Conservation (phyloP, 192 early-diverging fungal species). For the Rhizophagus sp. region DNA sequence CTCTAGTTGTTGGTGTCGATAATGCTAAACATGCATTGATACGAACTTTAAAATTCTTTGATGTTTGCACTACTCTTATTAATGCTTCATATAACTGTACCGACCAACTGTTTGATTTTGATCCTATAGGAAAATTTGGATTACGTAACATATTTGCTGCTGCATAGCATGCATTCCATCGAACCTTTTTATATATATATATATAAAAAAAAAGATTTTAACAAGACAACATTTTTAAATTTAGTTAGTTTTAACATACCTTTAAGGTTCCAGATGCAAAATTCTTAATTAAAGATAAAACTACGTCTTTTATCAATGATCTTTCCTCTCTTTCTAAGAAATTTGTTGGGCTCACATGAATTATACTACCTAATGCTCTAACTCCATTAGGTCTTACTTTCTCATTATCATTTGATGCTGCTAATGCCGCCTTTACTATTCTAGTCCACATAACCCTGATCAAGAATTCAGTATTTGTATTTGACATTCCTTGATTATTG, state of each 20-base stretch:
- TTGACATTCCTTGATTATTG: constrained; percentile 4
- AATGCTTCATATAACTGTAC: constrained; percentile 54
- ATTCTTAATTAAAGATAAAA: constrained; percentile 55
- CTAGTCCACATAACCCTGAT: constrained; percentile 45
- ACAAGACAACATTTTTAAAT: not conserved
- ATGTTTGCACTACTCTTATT: constrained; percentile 47
- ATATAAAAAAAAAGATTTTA: not conserved
- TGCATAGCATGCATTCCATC: constrained; percentile 82
- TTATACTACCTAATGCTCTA: constrained; percentile 64
- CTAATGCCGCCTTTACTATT: constrained; percentile 47
- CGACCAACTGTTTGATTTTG: constrained; percentile 49
- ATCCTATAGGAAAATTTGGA: constrained; percentile 56
- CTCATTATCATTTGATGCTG: constrained; percentile 67
- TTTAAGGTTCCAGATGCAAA: constrained; percentile 65
- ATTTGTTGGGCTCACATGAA: constrained; percentile 51
- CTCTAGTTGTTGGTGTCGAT: constrained; percentile 35
- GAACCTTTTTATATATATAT: constrained; percentile 43
- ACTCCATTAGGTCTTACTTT: constrained; percentile 79
- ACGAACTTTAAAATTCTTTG: constrained; percentile 79
- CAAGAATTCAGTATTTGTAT: constrained; percentile 40
- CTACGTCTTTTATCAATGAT: constrained; percentile 48
- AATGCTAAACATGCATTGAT: constrained; percentile 67
- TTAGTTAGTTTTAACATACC: constrained; percentile 38
- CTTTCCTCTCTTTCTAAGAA: constrained; percentile 48
- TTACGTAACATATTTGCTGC: constrained; percentile 62